Evolutionary conservation across 148 eudicot genomes (phyloP).

Genomic region (Arbutus unedo): DNA sequence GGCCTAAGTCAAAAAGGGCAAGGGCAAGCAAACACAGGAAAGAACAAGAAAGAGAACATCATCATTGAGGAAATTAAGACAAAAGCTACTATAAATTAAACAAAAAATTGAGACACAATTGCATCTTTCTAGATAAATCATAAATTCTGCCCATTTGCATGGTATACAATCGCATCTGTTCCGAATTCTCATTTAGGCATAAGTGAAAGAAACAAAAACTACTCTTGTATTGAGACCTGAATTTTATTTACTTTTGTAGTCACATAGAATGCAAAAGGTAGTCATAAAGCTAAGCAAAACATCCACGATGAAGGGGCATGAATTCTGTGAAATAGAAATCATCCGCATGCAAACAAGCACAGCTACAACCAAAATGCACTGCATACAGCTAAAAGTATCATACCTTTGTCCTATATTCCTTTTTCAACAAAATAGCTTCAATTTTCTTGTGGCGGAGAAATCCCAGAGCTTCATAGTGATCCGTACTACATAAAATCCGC

Average conservation of each 20-base stretch:
- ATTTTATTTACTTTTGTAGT: too few relatives aligned
- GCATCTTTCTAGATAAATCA: too few relatives aligned
- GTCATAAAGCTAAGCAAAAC: too few relatives aligned
- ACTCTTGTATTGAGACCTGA: too few relatives aligned
- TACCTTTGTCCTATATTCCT: constrained; percentile 93
- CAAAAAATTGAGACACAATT: background rate
- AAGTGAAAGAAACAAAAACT: too few relatives aligned
- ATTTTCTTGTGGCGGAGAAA: constrained; percentile 69
- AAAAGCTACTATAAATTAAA: too few relatives aligned
- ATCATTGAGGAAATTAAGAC: background rate
- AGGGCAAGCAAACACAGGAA: constrained; percentile 3
- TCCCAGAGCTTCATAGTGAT: constrained; percentile 93
- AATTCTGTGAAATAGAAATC: background rate
- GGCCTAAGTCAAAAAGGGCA: constrained; percentile 49
- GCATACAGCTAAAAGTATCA: background rate
- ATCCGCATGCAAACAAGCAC: too few relatives aligned
- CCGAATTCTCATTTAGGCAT: too few relatives aligned
- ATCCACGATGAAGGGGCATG: background rate
- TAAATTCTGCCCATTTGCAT: too few relatives aligned
- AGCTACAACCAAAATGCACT: too few relatives aligned
- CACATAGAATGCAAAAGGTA: too few relatives aligned
- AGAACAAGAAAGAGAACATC: background rate
- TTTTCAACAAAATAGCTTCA: constrained; percentile 64
- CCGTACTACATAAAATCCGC: constrained; percentile 60
- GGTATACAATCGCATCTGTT: too few relatives aligned